Evolutionary conservation across 1,284 basidiomycete species (phyloP), one percentile per base, ranked within the genome.

Genomic region (Coniophora puteana): DNA sequence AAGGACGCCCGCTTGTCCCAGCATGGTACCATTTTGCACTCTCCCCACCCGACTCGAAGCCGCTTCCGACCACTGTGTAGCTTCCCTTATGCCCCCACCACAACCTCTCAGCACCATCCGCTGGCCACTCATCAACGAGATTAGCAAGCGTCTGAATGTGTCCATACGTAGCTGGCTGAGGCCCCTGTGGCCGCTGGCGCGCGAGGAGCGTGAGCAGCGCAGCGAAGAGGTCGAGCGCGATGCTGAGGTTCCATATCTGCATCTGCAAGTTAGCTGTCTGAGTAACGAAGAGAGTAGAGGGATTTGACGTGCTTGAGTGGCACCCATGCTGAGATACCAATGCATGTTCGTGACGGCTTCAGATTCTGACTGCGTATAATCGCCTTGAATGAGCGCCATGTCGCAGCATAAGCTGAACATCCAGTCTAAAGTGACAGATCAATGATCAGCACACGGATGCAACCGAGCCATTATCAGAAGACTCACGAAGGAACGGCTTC

Each of bases 131-230:
- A 22, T 42, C 40, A 8, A 42, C 20, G 22, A 42, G 25, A 22
- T 42, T 36, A 4, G 34, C 40, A 12, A 42, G 40, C 17, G 40
- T 37, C 40, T 42, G 40, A 11, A 42, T 26, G 33, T 42, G 40
- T 4, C 34, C 34, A 18, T 42, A 42, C 18, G 40, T 34, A 21
- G 40, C 40, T 5, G 40, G 40, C 33, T 42, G 34, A 22, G 34
- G 40, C 12, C 34, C 33, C n/a, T 36, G 40, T 11, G 40, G 40
- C n/a, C 18, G 22, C 6, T 14, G 20, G 14, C 27, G 10, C 13
- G 40, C 33, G 22, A 42, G n/a, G 22, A 36, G 5, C 8, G 40
- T 42, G 5, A 36, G 22, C 23, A 36, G n/a, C n/a, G n/a, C n/a
- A n/a, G n/a, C n/a, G n/a, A n/a, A n/a, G n/a, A n/a, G n/a, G n/a